phyloP scores from a whole-genome alignment of 1,284 basidiomycete genomes.

The Marasmius tenuissimus region DNA sequence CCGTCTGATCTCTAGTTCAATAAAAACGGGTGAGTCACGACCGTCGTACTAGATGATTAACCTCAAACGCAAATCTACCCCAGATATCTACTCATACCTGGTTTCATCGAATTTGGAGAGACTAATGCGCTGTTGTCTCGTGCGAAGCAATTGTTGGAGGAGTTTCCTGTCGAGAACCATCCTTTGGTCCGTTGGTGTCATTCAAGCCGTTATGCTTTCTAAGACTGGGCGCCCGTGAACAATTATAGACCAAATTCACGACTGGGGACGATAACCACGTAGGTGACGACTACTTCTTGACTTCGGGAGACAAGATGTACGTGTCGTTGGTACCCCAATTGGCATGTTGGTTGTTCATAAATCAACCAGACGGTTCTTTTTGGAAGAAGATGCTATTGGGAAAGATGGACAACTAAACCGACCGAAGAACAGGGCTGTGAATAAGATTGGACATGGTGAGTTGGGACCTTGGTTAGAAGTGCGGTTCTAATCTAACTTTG shows the following conservation, averaged over 20 bases:
- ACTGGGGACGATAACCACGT: conserved; percentile 77
- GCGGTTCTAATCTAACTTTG: not conserved
- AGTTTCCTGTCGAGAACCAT: conserved; percentile 78
- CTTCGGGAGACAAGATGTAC: conserved; percentile 86
- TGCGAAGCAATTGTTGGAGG: conserved; percentile 71
- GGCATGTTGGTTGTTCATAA: not conserved
- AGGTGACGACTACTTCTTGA: conserved; percentile 92
- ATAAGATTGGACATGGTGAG: conserved; percentile 83
- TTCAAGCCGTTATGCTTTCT: not conserved
- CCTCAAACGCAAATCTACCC: not conserved
- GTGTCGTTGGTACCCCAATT: conserved; percentile 11
- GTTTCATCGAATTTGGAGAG: conserved; percentile 66
- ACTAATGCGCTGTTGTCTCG: conserved; percentile 65
- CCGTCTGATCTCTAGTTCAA: conserved; percentile 38
- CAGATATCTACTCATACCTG: conserved; percentile 80
- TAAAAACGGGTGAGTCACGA: conserved; percentile 42
- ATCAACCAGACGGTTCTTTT: conserved; percentile 64
- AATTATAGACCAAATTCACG: conserved; percentile 81
- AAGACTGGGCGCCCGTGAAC: no score
- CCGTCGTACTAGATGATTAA: not conserved
- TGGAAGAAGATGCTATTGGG: conserved; percentile 81
- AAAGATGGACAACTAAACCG: conserved; percentile 65
- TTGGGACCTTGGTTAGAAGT: not conserved
- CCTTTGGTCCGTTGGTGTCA: conserved; percentile 59
- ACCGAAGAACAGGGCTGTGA: conserved; percentile 77